Evolutionary conservation across 169 alveolate genomes (phyloP), one percentile per base, ranked within the genome.

Genomic region (Plasmodium gonderi): DNA sequence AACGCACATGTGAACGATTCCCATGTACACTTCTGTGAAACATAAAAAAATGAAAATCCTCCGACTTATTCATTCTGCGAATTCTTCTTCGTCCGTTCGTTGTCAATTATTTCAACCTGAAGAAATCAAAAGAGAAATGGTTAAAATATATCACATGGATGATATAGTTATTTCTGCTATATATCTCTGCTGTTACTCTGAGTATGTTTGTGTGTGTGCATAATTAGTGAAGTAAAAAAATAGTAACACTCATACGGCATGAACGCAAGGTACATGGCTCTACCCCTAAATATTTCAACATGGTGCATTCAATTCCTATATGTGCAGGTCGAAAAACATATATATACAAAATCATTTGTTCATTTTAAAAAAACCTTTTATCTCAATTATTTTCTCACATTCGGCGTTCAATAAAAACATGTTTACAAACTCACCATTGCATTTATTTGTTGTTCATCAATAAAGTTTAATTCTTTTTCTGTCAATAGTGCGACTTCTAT

Each of bases 401-500:
- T 20, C 26, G 23, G 17, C 26, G 42, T n/a, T 33, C 60, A n/a
- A 76, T 76, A 44, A 23, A 51, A 42, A 67, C 45, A 40, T 72
- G 40, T 64, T 6, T 40, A 40, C 42, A 64, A 36, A 17, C 14
- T 90, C 33, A 95, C 96, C 68, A 95, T 42, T 23, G 91, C 90
- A 42, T 91, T 91, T 38, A 95, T 74, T 78, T 76, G 91, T 8
- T 92, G 92, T 44, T 95, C 97, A 12, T 94, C 94, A 49, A 95
- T 92, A 36, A 92, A 85, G 29, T 45, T 60, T 93, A 96, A 89
- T 8, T 97, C 98, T 47, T 54, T 81, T 29, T 95, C 95, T 44
- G 92, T 82, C 77, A 96, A 91, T 33, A 97, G 79, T 36, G 98
- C 98, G 49, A 97, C 96, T 83, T 97, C 98, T 12, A 97, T 95